Base-by-base conservation (phyloP, 257 asterid species). In the Rubia yunnanensis region DNA sequence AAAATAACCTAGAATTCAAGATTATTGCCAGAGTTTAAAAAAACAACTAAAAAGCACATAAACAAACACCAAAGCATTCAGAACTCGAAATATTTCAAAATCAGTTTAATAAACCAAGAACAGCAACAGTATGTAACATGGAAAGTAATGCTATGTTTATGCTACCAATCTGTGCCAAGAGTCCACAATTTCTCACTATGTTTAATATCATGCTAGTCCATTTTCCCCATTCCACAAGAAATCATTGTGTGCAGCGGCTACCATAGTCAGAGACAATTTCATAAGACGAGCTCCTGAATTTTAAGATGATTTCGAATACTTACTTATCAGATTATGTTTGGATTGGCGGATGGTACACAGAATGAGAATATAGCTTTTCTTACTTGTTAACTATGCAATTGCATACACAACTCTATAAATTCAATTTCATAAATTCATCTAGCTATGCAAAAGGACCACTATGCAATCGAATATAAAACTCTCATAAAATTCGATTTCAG, bases 1-100 rank as follows among this genome's bases (percentile, higher is more conserved):
- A 90, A 61, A 72, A 81, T 84, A 30, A 82, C 96, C 99, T 90
- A 90, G 48, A 65, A 74, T 57, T 28, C 66, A 53, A 58, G 69
- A 62, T 56, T 22, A 60, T 52, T 55, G 13, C 41, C 26, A 24
- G 32, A 5, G 36, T 38, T 26, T n/a, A n/a, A n/a, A 53, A 55
- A 26, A 56, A 44, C 35, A 53, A 44, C 14, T 7, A 52, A n/a
- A 18, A 24, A 64, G 31, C 65, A 28, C 4, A 6, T 14, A 10
- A 22, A 31, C 44, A 46, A 39, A 7, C 34, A 23, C n/a, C 31
- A 15, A 46, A 48, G 38, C 46, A 10, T 44, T 3, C 7, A 41
- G 15, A 56, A 31, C 32, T 57, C 27, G 26, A 23, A 53, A 23
- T 23, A 7, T 52, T 27, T 54, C 0, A 24, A 38, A 20, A 31